A percentile compares a stretch with the other conserved stretches of the same genome.
Evolutionary conservation across 345 rosid species (phyloP).

Genomic region (Camelina hispida): DNA sequence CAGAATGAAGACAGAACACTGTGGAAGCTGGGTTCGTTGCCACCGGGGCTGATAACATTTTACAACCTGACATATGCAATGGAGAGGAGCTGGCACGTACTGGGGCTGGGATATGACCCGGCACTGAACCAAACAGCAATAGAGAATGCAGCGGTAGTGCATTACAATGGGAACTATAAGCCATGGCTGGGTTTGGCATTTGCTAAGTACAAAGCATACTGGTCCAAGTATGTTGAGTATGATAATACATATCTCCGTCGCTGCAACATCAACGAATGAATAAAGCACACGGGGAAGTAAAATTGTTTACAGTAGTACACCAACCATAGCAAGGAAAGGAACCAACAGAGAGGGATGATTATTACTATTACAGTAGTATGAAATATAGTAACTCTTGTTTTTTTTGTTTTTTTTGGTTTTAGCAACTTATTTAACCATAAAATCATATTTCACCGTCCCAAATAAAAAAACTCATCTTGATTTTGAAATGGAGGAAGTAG

Average conservation of each 20-base stretch:
- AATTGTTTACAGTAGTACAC: neutral
- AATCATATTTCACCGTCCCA: neutral
- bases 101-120: slow-evolving; percentile 98
- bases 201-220: slow-evolving; percentile 80
- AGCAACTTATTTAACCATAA: neutral
- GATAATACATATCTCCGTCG: slow-evolving; percentile 73
- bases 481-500: too few relatives aligned
- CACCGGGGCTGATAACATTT: slow-evolving; percentile 95
- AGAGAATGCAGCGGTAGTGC: slow-evolving; percentile 85
- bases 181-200: slow-evolving; percentile 96
- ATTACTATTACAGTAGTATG: too few relatives aligned
- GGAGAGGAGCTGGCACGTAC: slow-evolving; percentile 83
- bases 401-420: too few relatives aligned
- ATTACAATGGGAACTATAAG: slow-evolving; percentile 97
- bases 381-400: neutral
- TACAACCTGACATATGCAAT: slow-evolving; percentile 86
- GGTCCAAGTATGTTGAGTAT: slow-evolving; percentile 79
- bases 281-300: neutral
- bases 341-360: neutral
- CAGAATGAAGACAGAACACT: slow-evolving; percentile 98
- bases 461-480: neutral
- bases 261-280: slow-evolving; percentile 58
- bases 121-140: slow-evolving; percentile 93
- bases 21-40: slow-evolving; percentile 97
- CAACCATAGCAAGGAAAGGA: neutral